Base-by-base conservation (phyloP, 2,329 filamentous ascomycete genomes). In the Fusarium anguioides region DNA sequence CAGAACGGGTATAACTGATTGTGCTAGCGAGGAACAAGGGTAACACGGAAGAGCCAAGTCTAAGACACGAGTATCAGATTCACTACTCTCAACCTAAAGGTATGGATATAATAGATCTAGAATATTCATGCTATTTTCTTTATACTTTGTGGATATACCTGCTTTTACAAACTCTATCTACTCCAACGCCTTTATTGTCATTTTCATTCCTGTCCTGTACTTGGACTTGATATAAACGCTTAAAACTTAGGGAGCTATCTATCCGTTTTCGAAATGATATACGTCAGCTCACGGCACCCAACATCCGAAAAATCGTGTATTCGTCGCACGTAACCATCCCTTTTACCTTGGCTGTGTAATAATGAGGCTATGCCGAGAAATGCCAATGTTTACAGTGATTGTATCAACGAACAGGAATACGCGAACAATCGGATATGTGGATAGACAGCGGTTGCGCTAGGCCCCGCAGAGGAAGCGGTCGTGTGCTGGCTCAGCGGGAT, bases 331-430 rank as follows among this genome's bases (percentile, higher is more conserved):
- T 18, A 42, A 35, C 17, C 31, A 33, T 33, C 17, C 10, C 41
- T 21, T 47, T 18, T 35, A 29, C 64, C 64, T 64, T 67, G 64
- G 49, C 64, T 35, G 52, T 64, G 39, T 50, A 50, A 64, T 64
- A 48, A 46, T 46, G 26, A 27, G 23, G 27, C 41, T 23, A 9
- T 23, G 60, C 57, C 60, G 21, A 62, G 60, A 56, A 61, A 49
- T 46, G 55, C 60, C 63, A 60, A 65, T 44, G 62, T 33, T 50
- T 23, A 47, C 26, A 55, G 15, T n/a, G 23, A 17, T 20, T 35
- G 15, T 21, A 17, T 17, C 18, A 60, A 14, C 36, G 35, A 51
- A 20, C 31, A 26, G 45, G 46, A 52, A 47, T 53, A 62, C 24
- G 46, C 57, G 53, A 46, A 59, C 29, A 36, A 42, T 45, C 46